Conservation (phyloP, 345 rosid genomes). For the Gossypium turneri region DNA sequence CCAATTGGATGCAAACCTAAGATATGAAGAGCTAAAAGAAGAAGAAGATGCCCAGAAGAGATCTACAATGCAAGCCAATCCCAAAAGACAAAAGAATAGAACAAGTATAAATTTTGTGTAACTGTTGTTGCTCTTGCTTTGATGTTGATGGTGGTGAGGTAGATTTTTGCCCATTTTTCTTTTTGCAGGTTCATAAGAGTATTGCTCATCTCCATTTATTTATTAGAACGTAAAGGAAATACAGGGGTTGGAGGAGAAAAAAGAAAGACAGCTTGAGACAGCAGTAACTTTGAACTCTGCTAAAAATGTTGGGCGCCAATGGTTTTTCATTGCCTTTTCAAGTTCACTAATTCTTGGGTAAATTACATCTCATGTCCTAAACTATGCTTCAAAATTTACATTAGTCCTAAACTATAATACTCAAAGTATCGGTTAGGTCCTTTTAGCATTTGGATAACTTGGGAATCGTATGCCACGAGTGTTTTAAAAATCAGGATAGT, state of each 20-base stretch:
- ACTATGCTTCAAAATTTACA: not conserved
- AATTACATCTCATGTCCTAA: not conserved
- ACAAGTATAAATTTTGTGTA: constrained; percentile 31
- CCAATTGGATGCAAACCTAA: constrained; percentile 39
- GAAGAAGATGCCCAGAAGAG: constrained; percentile 34
- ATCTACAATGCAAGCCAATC: constrained; percentile 36
- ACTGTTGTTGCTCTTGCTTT: constrained; percentile 25
- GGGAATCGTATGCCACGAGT: no score
- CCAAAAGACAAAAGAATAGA: constrained; percentile 35
- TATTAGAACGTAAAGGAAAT: not conserved
- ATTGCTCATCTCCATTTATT: constrained; percentile 10
- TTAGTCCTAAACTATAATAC: not conserved
- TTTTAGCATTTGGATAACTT: no score
- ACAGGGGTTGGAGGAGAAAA: constrained; percentile 9
- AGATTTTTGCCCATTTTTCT: constrained; percentile 36
- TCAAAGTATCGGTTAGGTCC: no score
- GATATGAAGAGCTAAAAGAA: constrained; percentile 25
- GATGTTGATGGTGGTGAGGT: constrained; percentile 21
- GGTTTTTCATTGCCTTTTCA: constrained; percentile 28
- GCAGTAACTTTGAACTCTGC: constrained; percentile 6
- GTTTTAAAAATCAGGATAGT: no score
- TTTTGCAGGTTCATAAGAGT: constrained; percentile 13
- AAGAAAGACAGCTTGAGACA: not conserved
- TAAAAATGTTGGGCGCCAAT: constrained; percentile 51
- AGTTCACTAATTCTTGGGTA: no score